Conservation (phyloP, 768 basidiomycete species). For the Podaxis pistillaris region DNA sequence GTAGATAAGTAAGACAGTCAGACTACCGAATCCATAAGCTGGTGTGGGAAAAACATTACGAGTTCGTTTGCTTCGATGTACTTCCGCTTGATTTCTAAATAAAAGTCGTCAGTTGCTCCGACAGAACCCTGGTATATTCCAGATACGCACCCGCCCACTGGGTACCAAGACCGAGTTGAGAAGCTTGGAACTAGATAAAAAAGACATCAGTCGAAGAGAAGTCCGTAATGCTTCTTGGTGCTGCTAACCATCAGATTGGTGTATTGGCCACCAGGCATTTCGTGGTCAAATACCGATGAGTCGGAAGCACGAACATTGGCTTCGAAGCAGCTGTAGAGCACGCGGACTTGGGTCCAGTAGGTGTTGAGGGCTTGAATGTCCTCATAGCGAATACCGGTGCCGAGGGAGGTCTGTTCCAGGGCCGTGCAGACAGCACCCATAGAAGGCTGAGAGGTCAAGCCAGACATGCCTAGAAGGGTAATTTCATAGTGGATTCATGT, state of each 20-base stretch:
- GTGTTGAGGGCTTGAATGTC: constrained; percentile 96
- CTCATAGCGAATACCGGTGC: constrained; percentile 94
- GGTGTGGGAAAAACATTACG: constrained; percentile 41
- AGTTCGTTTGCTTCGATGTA: constrained; percentile 98
- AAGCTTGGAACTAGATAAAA: constrained; percentile 85
- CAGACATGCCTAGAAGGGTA: constrained; percentile 81
- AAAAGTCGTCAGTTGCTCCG: constrained; percentile 13
- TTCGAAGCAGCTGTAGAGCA: constrained; percentile 96
- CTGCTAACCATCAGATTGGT: constrained; percentile 85
- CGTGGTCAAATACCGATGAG: constrained; percentile 97
- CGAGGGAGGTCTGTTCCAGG: constrained; percentile 89
- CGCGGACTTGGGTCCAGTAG: constrained; percentile 97
- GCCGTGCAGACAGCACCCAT: constrained; percentile 98
- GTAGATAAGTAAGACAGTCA: constrained; percentile 16
- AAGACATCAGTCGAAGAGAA: constrained; percentile 20
- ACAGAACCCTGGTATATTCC: constrained; percentile 14
- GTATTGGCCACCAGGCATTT: constrained; percentile 98
- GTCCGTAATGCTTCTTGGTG: constrained; percentile 12
- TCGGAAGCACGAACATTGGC: constrained; percentile 97
- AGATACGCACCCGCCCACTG: constrained; percentile 78
- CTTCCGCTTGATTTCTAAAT: constrained; percentile 90
- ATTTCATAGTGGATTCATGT: constrained; percentile 13
- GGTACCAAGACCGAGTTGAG: constrained; percentile 93
- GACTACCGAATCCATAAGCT: constrained; percentile 9
- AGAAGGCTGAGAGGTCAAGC: constrained; percentile 95